A percentile compares a stretch with the other conserved stretches of the same genome.
Evolutionary conservation across 192 early-diverging fungal genomes (phyloP).

Genomic region (Backusella mclennaniae): DNA sequence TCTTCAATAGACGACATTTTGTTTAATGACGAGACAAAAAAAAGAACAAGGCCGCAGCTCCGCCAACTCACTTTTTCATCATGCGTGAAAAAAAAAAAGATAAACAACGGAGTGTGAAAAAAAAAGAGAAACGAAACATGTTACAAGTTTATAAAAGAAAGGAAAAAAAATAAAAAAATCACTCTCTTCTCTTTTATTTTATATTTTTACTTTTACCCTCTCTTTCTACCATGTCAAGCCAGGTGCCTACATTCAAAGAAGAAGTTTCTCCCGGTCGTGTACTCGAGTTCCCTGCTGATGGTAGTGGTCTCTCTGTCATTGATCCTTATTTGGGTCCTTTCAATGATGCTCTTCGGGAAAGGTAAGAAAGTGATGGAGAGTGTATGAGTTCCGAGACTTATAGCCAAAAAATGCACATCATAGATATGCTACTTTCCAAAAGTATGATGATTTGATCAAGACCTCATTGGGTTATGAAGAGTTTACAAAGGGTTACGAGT

Average conservation of each 20-base stretch:
- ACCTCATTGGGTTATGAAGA: slow-evolving; percentile 72
- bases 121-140: not conserved
- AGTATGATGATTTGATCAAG: slow-evolving; percentile 73
- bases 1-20: slow-evolving; percentile 35
- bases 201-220: not conserved
- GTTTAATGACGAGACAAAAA: not conserved
- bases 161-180: not conserved
- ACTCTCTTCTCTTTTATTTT: not conserved
- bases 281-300: slow-evolving; percentile 38
- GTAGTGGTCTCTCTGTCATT: slow-evolving; percentile 61
- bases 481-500: slow-evolving; percentile 81
- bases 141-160: not conserved
- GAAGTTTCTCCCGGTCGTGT: slow-evolving; percentile 35
- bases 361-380: slow-evolving; percentile 37
- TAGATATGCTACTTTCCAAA: slow-evolving; percentile 58
- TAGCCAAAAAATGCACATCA: not conserved
- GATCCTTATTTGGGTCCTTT: slow-evolving; percentile 84
- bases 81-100: not conserved
- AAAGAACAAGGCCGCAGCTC: not conserved
- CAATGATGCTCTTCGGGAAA: slow-evolving; percentile 53
- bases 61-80: not conserved
- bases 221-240: not conserved
- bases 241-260: slow-evolving; percentile 11
- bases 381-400: not conserved
- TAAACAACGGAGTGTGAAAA: not conserved